A percentile compares a stretch with the other conserved stretches of the same genome.
Conservation (phyloP, 805 yeast genomes). For the Phaffomyces opuntiae region DNA sequence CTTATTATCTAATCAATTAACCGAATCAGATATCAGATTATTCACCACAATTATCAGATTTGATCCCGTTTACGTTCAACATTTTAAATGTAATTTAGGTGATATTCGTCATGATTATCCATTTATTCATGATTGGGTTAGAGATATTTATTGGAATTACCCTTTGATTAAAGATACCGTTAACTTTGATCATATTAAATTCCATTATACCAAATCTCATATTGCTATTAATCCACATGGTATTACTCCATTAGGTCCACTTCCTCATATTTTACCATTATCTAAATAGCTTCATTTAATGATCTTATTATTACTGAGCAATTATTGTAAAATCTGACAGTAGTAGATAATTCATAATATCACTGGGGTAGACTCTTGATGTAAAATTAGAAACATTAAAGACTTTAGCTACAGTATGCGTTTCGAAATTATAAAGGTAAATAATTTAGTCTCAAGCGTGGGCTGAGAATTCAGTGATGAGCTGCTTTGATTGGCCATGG, state of each 20-base stretch:
- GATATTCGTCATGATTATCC: conserved; percentile 80
- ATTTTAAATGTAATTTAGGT: conserved; percentile 85
- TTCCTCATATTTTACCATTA: conserved; percentile 59
- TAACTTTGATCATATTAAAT: conserved; percentile 82
- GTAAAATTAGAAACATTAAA: too few species aligned
- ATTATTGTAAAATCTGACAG: neutral
- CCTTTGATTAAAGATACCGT: conserved; percentile 75
- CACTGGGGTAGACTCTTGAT: too few species aligned
- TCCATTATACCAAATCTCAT: conserved; percentile 87
- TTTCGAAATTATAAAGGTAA: too few species aligned
- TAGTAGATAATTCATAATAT: too few species aligned
- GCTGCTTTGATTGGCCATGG: too few species aligned
- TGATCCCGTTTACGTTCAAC: conserved; percentile 91
- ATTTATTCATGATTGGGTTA: conserved; percentile 68
- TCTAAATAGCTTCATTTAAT: conserved; percentile 9
- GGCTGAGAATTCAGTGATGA: too few species aligned
- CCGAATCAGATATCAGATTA: conserved; percentile 88
- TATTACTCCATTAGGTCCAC: conserved; percentile 85
- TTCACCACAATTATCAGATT: conserved; percentile 85
- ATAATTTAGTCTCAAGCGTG: too few species aligned
- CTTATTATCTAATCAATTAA: conserved; percentile 57
- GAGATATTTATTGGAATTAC: conserved; percentile 73
- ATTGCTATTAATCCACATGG: conserved; percentile 70
- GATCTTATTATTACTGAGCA: neutral
- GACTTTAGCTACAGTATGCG: too few species aligned